Evolutionary conservation across 768 basidiomycete genomes (phyloP), one percentile per base, ranked within the genome.

Genomic region (Leccinellum rugosiceps): DNA sequence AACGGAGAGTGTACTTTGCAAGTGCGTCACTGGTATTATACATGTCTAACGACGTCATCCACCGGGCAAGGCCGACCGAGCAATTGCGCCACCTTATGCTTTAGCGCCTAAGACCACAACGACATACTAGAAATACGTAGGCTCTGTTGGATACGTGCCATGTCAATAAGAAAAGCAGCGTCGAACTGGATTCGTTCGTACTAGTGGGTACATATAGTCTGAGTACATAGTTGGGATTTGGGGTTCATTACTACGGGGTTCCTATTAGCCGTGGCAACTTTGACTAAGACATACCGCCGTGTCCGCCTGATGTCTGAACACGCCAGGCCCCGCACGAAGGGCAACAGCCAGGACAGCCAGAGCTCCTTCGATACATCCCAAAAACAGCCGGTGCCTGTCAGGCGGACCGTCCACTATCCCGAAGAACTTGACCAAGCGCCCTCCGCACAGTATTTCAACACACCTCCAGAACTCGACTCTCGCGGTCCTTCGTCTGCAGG

Each of bases 361-460:
- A 41, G 46, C 21, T 58, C 68, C 21, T 58, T 66, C 17, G 63
- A 65, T 13, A 26, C 9, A 25, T 56, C 62, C 48, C 58, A 48
- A 26, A 60, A 45, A 25, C 62, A 58, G 13, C 25, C 57, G 14
- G 23, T 43, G 41, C 10, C 41, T n/a, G 57, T 56, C 23, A 76
- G 74, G 49, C 78, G 75, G 14, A 67, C 75, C 32, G 85, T 85
- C 30, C 86, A 85, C 67, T 86, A 86, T 60, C 74, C 75, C 4
- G 78, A 80, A 4, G 74, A 77, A 35, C 58, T 81, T 23, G 68
- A 66, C 8, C 55, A 64, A 26, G 61, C 69, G 8, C 63, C 68
- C 14, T 55, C 70, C 7, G 57, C 58, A 34, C 60, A 59, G 38
- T 63, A 65, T 43, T 26, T 57, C 53, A 54, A 75, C 64, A 62